phyloP scores from a whole-genome alignment of 352 stramenopile genomes.

The Bremia lactucae region DNA sequence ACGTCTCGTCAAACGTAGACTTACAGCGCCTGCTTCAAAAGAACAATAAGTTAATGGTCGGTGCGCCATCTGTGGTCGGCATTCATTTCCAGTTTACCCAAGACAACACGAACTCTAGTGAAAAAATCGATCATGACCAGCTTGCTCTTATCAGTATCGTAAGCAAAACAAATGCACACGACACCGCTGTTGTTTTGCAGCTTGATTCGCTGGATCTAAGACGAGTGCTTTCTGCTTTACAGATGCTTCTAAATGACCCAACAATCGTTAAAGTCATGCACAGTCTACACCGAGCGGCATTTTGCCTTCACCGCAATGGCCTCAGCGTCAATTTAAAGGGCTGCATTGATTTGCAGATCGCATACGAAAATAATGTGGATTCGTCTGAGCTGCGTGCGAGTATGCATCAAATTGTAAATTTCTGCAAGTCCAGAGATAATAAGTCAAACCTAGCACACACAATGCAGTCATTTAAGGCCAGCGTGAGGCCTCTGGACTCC shows the following conservation, averaged over 20 bases:
- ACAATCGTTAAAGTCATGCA: constrained; percentile 10
- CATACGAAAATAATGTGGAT: constrained; percentile 12
- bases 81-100: constrained; percentile 6
- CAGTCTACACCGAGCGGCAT: constrained; percentile 3
- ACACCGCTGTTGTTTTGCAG: constrained; percentile 7
- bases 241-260: constrained; percentile 4
- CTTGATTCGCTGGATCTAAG: background rate
- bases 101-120: background rate
- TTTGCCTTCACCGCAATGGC: background rate
- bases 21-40: background rate
- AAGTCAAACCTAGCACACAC: constrained; percentile 2
- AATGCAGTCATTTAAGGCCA: constrained; percentile 12
- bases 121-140: background rate
- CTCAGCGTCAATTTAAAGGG: background rate
- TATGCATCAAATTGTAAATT: constrained; percentile 9
- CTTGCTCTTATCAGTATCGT: constrained; percentile 1
- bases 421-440: background rate
- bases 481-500: too few relatives aligned
- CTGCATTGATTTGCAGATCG: constrained; percentile 21
- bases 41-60: too few relatives aligned
- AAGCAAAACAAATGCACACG: background rate
- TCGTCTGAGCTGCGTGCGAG: background rate
- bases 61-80: background rate
- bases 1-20: background rate
- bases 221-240: background rate